These are phyloP conservation scores for Cicer pinnatifidum DNA, from an alignment of 306 rosid genomes.

Conservation along the genomic window DNA sequence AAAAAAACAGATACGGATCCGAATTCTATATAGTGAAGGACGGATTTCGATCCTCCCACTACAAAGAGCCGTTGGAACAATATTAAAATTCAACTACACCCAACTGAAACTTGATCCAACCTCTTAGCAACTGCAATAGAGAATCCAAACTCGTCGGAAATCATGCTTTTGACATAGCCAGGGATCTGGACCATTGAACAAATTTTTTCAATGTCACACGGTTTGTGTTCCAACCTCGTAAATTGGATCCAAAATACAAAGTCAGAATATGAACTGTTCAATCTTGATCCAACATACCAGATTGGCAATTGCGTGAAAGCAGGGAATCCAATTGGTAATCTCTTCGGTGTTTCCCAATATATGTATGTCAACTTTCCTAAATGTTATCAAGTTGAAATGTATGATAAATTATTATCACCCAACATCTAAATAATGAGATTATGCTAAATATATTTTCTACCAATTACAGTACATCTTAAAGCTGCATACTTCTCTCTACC, in stretches of 20 bases:
- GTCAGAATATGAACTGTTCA: neutral
- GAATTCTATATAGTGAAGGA: neutral
- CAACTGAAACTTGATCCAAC: neutral
- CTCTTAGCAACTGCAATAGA: neutral
- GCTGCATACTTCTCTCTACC: too few relatives aligned
- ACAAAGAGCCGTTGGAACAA: neutral
- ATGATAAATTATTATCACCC: slow-evolving; percentile 21
- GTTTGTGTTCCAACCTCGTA: neutral
- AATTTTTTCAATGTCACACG: neutral
- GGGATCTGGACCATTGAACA: neutral
- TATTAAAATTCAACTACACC: neutral
- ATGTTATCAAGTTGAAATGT: neutral
- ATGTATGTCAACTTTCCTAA: slow-evolving; percentile 1
- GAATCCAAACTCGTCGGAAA: neutral
- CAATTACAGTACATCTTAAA: neutral
- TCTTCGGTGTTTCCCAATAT: neutral
- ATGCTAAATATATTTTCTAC: slow-evolving; percentile 10
- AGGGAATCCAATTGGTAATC: neutral
- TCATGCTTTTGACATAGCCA: neutral
- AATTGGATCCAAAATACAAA: neutral
- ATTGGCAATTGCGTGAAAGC: neutral
- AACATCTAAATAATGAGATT: slow-evolving; percentile 12
- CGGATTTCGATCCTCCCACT: neutral
- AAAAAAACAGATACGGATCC: neutral
- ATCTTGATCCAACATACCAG: neutral